Conservation (phyloP, 169 alveolate genomes). For the Cardiosporidium cionae region DNA sequence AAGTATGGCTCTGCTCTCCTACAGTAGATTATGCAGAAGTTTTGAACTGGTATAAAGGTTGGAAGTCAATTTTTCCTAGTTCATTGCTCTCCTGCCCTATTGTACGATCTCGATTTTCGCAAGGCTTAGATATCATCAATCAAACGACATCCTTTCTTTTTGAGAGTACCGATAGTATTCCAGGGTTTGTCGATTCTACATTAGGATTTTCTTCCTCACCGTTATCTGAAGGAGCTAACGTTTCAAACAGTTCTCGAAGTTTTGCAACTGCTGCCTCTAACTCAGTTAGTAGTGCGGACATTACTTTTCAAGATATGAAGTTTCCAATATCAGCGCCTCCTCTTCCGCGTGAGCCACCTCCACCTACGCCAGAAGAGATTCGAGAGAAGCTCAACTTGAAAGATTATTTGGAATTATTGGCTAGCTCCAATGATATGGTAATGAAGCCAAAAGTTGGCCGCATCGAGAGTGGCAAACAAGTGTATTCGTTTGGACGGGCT, state of each 20-base stretch:
- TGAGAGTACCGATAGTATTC: no score
- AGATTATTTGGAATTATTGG: slow-evolving; percentile 19
- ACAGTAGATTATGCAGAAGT: slow-evolving; percentile 5
- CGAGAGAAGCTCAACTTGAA: background rate
- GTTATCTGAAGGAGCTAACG: no score
- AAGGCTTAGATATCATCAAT: slow-evolving; percentile 6
- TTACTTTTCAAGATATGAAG: no score
- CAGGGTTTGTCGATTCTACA: no score
- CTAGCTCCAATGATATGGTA: slow-evolving; percentile 2
- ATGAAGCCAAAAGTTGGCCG: slow-evolving; percentile 22
- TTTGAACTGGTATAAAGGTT: slow-evolving; percentile 17
- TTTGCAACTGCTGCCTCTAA: no score
- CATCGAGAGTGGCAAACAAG: slow-evolving; percentile 25
- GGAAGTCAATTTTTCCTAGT: slow-evolving; percentile 19
- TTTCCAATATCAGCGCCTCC: no score
- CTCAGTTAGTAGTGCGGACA: no score
- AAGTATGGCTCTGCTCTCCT: slow-evolving; percentile 16
- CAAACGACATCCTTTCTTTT: slow-evolving; percentile 3
- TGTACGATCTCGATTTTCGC: slow-evolving; percentile 2
- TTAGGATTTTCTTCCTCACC: no score
- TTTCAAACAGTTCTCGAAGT: no score
- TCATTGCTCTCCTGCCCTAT: slow-evolving; percentile 4
- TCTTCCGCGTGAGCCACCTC: slow-evolving; percentile 10
- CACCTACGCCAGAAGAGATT: background rate
- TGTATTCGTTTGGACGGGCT: slow-evolving; percentile 5